These are phyloP conservation scores for Leccinum subgranulosum DNA, from an alignment of 768 basidiomycete species.

Conservation along the genomic window DNA sequence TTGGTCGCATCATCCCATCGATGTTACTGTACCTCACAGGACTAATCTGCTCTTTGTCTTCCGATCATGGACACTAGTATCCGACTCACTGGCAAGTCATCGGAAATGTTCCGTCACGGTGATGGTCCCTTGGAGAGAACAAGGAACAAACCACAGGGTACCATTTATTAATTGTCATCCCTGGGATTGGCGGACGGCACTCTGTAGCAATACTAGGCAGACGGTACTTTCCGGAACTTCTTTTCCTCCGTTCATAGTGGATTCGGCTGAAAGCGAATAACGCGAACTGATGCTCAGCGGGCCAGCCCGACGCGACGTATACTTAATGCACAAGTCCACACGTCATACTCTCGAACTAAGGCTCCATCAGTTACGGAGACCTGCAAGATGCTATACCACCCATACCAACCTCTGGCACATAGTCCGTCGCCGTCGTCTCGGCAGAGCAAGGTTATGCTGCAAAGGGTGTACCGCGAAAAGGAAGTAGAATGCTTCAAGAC, in stretches of 20 bases:
- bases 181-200: background rate
- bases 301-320: background rate
- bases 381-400: background rate
- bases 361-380: background rate
- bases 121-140: background rate
- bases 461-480: conserved; percentile 23
- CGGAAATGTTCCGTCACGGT: no score
- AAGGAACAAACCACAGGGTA: background rate
- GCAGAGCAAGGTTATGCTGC: conserved; percentile 12
- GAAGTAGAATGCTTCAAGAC: conserved; percentile 16
- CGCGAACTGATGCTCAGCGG: background rate
- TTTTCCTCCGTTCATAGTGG: background rate
- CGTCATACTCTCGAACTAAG: background rate
- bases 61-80: no score
- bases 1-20: no score
- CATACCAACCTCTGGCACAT: background rate
- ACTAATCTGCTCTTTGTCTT: no score
- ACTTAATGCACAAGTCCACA: background rate
- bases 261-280: background rate
- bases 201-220: background rate
- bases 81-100: no score
- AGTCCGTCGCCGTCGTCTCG: background rate
- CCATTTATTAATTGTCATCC: background rate
- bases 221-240: background rate
- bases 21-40: no score